Conservation (phyloP, 2,329 filamentous ascomycete genomes). For the Colletotrichum chlorophyti region DNA sequence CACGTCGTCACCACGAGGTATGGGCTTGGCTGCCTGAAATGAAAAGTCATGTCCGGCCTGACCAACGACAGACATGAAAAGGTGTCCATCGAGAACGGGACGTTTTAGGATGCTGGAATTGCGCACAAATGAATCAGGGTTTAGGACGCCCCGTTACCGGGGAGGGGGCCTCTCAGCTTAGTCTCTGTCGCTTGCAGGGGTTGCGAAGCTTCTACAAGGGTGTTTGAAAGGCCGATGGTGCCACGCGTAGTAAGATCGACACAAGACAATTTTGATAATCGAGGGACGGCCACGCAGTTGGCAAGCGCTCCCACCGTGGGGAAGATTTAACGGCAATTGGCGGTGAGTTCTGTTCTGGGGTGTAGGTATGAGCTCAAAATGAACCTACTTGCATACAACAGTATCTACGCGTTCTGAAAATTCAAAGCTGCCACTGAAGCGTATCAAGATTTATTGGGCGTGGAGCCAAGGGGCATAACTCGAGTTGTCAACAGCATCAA, state of each 20-base stretch:
- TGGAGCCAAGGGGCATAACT: no score
- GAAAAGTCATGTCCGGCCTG: constrained; percentile 2
- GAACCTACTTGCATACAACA: neutral
- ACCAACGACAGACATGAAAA: neutral
- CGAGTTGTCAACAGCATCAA: no score
- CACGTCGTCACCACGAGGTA: constrained; percentile 1
- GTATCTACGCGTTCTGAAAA: no score
- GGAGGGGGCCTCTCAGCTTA: constrained; percentile 3
- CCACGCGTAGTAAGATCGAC: constrained; percentile 14
- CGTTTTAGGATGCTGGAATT: neutral
- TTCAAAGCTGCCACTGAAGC: no score
- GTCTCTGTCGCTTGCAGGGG: constrained; percentile 6
- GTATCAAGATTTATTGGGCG: no score
- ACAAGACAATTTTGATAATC: neutral
- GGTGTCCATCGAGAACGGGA: neutral
- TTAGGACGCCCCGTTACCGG: constrained; percentile 2
- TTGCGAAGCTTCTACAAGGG: constrained; percentile 5
- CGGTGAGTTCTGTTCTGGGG: neutral
- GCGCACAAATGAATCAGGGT: constrained; percentile 18
- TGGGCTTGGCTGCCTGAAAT: constrained; percentile 1
- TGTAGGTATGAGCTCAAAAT: neutral
- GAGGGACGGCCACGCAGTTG: neutral
- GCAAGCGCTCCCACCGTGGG: neutral
- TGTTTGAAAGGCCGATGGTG: neutral
- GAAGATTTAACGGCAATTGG: neutral